Base-by-base conservation (phyloP, 2,329 filamentous ascomycete species). In the Fusarium decemcellulare region DNA sequence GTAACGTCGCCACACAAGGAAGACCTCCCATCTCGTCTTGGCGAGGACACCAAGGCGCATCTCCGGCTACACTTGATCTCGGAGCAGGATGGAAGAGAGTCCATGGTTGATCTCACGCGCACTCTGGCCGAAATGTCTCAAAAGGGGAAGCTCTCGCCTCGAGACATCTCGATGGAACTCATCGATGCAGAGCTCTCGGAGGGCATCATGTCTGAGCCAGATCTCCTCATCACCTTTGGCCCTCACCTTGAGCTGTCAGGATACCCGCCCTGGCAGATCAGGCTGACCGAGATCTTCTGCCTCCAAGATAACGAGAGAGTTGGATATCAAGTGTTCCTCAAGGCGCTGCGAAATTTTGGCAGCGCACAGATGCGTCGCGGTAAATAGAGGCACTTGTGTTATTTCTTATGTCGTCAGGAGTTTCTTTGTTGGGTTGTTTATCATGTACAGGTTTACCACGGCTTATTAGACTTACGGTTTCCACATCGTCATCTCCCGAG, bases 111-210 rank as follows among this genome's bases (percentile, higher is more conserved):
- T 79, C 87, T 99, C 47, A 99, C 96, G 43, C 94, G 95, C 76
- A 98, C 97, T 1, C 86, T 99, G 23, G 90, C 95, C 7, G 93
- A 97, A 77, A 98, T 99, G 96, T 93, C 94, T 8, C 96, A 98
- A 80, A 90, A 91, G 72, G 90, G 90, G 62, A 98, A 97, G 81
- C 86, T 99, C 14, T 88, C 89, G 2, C 88, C 93, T 1, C 85
- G 89, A 34, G 95, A 99, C 77, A 95, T 99, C 76, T 94, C 90
- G 60, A 86, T 88, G 53, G 93, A 98, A 67, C 84, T 99, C 53
- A 91, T 99, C 55, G 94, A 98, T 76, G 92, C 93, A 6, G 96
- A 99, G 81, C 87, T 99, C 53, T 92, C 84, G 14, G 88, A 91
- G 76, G 88, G 87, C 54, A 90, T 97, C 65, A 96, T 97, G 87